Base-by-base conservation (phyloP, 441 rosid species). In the Populus hybrid region DNA sequence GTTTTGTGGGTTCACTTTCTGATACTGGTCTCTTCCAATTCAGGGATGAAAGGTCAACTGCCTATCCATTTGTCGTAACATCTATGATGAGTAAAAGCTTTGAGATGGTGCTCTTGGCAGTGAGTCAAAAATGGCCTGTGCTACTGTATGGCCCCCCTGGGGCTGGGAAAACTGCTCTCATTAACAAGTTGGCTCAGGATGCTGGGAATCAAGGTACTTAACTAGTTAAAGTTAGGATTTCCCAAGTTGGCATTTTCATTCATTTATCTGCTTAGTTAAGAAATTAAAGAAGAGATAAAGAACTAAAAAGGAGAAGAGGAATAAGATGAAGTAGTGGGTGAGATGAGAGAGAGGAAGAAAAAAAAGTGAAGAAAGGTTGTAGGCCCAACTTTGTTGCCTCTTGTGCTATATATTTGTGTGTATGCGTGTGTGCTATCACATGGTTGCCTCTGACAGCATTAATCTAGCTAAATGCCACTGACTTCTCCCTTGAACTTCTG, bases 131-230 rank as follows among this genome's bases (percentile, higher is more conserved):
- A 84, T 93, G 98, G 91, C 98, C 99, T 78, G 94, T 94, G 82
- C 98, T 97, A 82, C 89, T 93, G 0, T 93, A 91, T 83, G 99
- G 99, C 76, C 94, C 93, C 79, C 82, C 98, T 67, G 97, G 99
- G 75, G 85, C 89, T 69, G 99, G 99, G 78, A 97, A 97, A 88
- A 91, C 98, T 88, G 94, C 98, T 72, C 89, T 97, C 64, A 86
- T 97, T 59, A 86, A 81, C 84, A 88, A 91, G 85, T 85, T 97
- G 84, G 98, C 95, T 68, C 67, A 70, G 71, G 97, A 88, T 74
- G 82, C 86, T 83, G 92, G 97, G 72, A 91, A 85, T 77, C 85
- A 87, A 71, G 98, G 99, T 97, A 90, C 71, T 61, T 73, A 59
- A 59, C 26, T 82, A 74, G 65, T 72, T 65, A 36, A 69, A 35